These are phyloP conservation scores for Jimgerdemannia lactiflua DNA, from an alignment of 192 early-diverging fungal genomes.

Conservation along the genomic window DNA sequence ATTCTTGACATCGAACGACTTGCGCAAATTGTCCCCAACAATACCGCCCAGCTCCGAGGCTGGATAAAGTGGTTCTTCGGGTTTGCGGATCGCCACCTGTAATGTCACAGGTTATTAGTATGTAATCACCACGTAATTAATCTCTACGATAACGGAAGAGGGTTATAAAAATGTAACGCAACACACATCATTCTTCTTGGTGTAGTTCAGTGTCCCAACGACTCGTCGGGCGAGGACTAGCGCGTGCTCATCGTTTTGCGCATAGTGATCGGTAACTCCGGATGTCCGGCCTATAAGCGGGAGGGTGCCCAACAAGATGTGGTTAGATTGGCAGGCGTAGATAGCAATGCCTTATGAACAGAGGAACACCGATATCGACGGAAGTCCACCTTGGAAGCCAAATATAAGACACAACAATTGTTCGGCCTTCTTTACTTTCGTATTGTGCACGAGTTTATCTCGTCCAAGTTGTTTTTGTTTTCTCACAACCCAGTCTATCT, in stretches of 20 bases:
- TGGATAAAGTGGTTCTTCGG: constrained; percentile 80
- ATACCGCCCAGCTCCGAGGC: constrained; percentile 89
- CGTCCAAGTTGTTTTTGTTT: too few relatives aligned
- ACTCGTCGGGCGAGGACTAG: constrained; percentile 78
- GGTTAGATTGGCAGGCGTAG: background rate
- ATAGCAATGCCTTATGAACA: too few relatives aligned
- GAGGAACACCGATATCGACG: too few relatives aligned
- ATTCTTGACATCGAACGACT: constrained; percentile 85
- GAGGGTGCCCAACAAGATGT: background rate
- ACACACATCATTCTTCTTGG: constrained; percentile 59
- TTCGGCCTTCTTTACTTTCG: too few relatives aligned
- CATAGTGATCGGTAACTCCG: constrained; percentile 95
- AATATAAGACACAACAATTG: too few relatives aligned
- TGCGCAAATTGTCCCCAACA: constrained; percentile 88
- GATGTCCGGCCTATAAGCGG: constrained; percentile 60
- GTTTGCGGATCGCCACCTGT: constrained; percentile 41
- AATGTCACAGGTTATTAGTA: background rate
- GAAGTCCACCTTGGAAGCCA: background rate
- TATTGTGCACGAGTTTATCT: background rate
- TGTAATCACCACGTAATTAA: too few relatives aligned
- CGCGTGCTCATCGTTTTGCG: constrained; percentile 85
- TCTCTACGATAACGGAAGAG: too few relatives aligned
- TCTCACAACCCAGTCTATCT: too few relatives aligned
- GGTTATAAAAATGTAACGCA: background rate
- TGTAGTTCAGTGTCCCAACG: constrained; percentile 83